Evolutionary conservation across 257 asterid species (phyloP).

Genomic region (Cinchona pubescens): DNA sequence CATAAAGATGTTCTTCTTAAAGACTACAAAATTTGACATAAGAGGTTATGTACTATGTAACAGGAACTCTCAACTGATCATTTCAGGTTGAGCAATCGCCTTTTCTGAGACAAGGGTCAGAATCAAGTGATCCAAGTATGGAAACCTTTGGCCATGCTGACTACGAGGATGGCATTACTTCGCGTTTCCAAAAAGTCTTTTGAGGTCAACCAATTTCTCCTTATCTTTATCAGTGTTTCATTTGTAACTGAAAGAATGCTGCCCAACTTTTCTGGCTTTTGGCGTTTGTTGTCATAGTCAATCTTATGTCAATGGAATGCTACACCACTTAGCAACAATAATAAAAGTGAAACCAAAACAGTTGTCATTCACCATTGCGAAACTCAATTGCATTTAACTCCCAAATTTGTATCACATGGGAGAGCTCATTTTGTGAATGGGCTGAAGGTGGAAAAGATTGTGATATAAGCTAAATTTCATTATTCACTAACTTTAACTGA

Average conservation of each 20-base stretch:
- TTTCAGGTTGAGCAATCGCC: constrained; percentile 85
- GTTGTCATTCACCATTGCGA: no score
- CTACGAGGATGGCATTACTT: constrained; percentile 79
- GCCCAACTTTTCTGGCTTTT: background rate
- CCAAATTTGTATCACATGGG: background rate
- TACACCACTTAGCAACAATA: no score
- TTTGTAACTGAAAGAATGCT: background rate
- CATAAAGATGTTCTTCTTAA: constrained; percentile 23
- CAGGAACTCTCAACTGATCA: constrained; percentile 69
- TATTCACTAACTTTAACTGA: background rate
- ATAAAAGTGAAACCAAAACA: no score
- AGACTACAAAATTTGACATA: constrained; percentile 44
- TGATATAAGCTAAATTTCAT: no score
- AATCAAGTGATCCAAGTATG: constrained; percentile 51
- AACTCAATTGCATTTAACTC: background rate
- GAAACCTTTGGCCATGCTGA: constrained; percentile 62
- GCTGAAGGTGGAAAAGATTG: background rate
- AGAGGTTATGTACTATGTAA: constrained; percentile 61
- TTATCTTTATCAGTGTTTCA: background rate
- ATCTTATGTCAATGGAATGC: no score
- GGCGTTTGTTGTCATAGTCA: constrained; percentile 6
- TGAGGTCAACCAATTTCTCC: constrained; percentile 31
- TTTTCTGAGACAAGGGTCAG: constrained; percentile 47
- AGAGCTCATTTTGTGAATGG: background rate
- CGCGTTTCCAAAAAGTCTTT: constrained; percentile 44